Evolutionary conservation across 1,284 basidiomycete genomes (phyloP), one percentile per base, ranked within the genome.

Genomic region (Malassezia psittaci): DNA sequence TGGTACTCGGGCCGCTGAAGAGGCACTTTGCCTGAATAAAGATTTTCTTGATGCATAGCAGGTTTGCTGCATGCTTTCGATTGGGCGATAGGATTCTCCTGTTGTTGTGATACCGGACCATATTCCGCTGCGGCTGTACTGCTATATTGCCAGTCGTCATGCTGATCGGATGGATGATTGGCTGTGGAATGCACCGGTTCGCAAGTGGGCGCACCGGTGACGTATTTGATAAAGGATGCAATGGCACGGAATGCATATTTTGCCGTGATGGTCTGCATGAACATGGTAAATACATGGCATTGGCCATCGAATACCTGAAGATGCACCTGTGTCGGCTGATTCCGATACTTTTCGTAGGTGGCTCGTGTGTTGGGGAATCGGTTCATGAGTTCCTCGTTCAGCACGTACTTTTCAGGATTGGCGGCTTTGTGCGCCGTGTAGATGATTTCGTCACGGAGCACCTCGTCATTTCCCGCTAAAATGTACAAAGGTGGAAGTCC

Each of bases 391-490:
- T 83, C 80, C 0, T 85, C 80, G 45, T 79, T 81, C 6, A 88
- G 66, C 0, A 85, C 85, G 68, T 83, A 90, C 60, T 78, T 78
- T 0, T 83, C 81, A 0, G 93, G 93, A 70, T 88, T 77, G 2
- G 88, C 88, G 12, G 93, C 93, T 66, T 86, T 90, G 71, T 96
- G 91, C 0, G 93, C 90, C 5, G 79, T 13, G 51, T 73, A 96
- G 37, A 96, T 82, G 45, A 90, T 85, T 76, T 96, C 91, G 69
- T 98, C 93, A 46, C 69, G 64, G 40, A 96, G 76, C 0, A 96
- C 90, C 76, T 98, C 93, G 64, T 85, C 85, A 64, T 96, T 86
- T 36, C 93, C 86, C 1, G 76, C 78, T 11, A 93, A 83, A 62
- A 98, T 79, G 47, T 89, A 78, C 47, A 96, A 72, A 2, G 93